Conservation (phyloP, 305 asterid species). For the Ilex paraguariensis region DNA sequence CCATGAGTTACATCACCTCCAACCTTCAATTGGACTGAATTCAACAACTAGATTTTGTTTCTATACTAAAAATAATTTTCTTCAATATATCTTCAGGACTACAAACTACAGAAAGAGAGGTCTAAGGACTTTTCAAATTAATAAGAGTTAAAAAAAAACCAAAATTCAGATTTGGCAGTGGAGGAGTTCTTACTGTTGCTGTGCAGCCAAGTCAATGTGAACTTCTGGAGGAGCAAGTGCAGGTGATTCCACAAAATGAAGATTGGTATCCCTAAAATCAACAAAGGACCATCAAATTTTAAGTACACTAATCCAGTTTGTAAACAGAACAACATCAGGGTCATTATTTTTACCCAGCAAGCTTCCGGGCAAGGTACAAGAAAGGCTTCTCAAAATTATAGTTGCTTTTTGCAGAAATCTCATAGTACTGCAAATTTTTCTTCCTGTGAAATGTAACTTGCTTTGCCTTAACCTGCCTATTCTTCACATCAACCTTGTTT, state of each 20-base stretch:
- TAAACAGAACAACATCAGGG: too few relatives aligned
- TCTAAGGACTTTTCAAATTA: too few relatives aligned
- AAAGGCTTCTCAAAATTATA: conserved; percentile 83
- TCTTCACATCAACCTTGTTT: conserved; percentile 54
- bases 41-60: too few relatives aligned
- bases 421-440: conserved; percentile 49
- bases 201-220: conserved; percentile 45
- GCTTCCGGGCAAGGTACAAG: conserved; percentile 65
- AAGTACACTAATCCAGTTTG: too few relatives aligned
- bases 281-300: too few relatives aligned
- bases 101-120: too few relatives aligned
- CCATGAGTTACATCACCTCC: too few relatives aligned
- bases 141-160: too few relatives aligned
- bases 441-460: conserved; percentile 51
- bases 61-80: too few relatives aligned
- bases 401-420: conserved; percentile 46
- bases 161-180: not conserved
- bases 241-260: conserved; percentile 68
- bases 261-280: conserved; percentile 33
- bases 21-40: too few relatives aligned
- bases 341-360: conserved; percentile 39
- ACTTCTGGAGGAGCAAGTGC: conserved; percentile 79
- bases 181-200: conserved; percentile 31
- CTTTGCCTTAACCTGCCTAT: conserved; percentile 62
- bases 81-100: too few relatives aligned